Conservation (phyloP, 345 rosid species). For the Hirschfeldia incana region DNA sequence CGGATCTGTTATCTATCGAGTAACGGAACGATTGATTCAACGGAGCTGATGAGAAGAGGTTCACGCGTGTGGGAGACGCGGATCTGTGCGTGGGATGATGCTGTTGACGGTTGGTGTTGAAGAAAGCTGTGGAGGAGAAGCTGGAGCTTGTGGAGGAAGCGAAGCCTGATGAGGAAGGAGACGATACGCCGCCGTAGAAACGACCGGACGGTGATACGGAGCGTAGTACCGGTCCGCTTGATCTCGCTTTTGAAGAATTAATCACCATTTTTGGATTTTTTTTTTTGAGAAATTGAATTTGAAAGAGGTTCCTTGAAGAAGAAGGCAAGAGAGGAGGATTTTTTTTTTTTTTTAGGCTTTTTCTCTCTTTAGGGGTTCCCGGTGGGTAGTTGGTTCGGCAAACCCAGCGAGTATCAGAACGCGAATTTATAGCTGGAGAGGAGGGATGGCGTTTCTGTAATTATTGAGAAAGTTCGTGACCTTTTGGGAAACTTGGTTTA, state of each 20-base stretch:
- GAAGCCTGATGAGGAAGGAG: neutral
- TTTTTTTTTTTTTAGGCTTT: neutral
- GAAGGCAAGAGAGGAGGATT: neutral
- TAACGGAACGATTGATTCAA: neutral
- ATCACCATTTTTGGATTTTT: neutral
- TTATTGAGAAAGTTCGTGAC: neutral
- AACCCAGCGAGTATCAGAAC: conserved; percentile 66
- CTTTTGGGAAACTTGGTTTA: neutral
- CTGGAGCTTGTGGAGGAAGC: neutral
- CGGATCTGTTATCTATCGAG: neutral
- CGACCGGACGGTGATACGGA: neutral
- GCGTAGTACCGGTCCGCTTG: neutral
- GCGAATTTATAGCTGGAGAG: conserved; percentile 46
- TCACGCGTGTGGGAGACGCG: neutral
- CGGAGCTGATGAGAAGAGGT: neutral
- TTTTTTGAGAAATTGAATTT: neutral
- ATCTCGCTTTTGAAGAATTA: neutral
- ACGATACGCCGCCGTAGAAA: neutral
- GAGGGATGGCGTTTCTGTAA: conserved; percentile 24
- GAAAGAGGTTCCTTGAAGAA: neutral
- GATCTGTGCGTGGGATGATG: neutral
- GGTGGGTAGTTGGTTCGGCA: conserved; percentile 60
- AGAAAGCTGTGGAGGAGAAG: neutral
- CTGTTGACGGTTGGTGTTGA: neutral
- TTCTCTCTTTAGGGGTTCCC: conserved; percentile 36